Base-by-base conservation (phyloP, 257 asterid genomes). In the Solanum pinnatisectum region DNA sequence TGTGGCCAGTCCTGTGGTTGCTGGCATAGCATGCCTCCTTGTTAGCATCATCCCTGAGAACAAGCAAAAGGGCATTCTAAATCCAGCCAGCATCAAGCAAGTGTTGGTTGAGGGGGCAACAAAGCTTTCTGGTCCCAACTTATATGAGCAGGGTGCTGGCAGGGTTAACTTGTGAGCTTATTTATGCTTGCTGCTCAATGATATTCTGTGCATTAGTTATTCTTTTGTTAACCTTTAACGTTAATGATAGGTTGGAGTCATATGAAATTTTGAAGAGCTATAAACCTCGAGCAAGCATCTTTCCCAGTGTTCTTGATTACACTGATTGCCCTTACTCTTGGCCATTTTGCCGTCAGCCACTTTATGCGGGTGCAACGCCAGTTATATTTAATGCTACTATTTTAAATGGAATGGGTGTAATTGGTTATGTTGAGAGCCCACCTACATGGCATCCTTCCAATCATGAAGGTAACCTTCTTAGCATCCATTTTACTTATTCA, bases 61-160 rank as follows among this genome's bases (percentile, higher is more conserved):
- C 91, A 93, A 91, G 92, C 94, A 96, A 85, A 95, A 94, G 90
- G 95, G 93, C 13, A 91, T 94, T 84, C 86, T 97, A 83, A 96
- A 96, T 90, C 99, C 99, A 15, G 99, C 95, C 73, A 96, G 98
- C 87, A 93, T 97, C 98, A 97, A 96, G 89, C 99, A 96, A 90
- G 98, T 95, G 23, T 94, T 97, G 86, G 99, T 97, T 88, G 99
- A 97, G 91, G 99, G 99, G 77, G 98, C 99, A 72, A 92, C 98
- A 70, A 97, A 96, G 95, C 98, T 97, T 84, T 93, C 96, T 59
- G 96, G 98, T 89, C 96, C 98, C 81, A 94, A 94, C 91, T 95
- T 97, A 97, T 97, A 94, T 37, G 99, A 97, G 94, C 99, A 97
- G 91, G 99, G 98, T 84, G 98, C 99, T 37, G 99, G 99, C 93